Conservation (phyloP, 371 early-diverging fungal species). For the Lichtheimia ramosa region DNA sequence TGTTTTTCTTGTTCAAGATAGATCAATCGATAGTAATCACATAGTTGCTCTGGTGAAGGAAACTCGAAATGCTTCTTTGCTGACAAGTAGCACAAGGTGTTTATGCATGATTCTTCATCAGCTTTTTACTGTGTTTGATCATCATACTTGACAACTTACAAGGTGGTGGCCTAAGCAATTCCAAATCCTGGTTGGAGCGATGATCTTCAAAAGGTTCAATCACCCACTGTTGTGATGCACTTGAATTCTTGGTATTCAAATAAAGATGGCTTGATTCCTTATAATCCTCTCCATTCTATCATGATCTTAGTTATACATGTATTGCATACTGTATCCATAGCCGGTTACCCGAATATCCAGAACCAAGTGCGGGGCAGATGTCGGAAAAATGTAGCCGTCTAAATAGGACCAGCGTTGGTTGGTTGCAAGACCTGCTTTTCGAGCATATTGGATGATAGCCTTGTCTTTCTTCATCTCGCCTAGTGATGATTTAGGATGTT, state of each 20-base stretch:
- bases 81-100: neutral
- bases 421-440: conserved; percentile 45
- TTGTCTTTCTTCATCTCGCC: conserved; percentile 37
- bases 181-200: conserved; percentile 29
- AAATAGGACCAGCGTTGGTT: conserved; percentile 46
- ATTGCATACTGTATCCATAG: too few species aligned
- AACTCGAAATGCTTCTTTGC: conserved; percentile 12
- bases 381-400: conserved; percentile 37
- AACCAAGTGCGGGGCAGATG: conserved; percentile 35
- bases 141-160: conserved; percentile 9
- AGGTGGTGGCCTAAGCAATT: conserved; percentile 34
- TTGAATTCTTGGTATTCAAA: conserved; percentile 26
- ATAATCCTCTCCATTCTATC: conserved; percentile 12
- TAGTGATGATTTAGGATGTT: neutral
- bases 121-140: too few species aligned
- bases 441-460: conserved; percentile 44
- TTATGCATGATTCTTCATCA: too few species aligned
- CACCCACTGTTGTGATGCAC: conserved; percentile 35
- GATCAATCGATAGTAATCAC: conserved; percentile 34
- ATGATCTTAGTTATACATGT: neutral
- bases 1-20: conserved; percentile 24
- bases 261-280: conserved; percentile 31
- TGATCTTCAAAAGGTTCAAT: conserved; percentile 41
- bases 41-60: conserved; percentile 38
- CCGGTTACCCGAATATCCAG: conserved; percentile 36